These are phyloP conservation scores for Rubroboletus pulcherrimus DNA, from an alignment of 768 basidiomycete species.

Conservation along the genomic window DNA sequence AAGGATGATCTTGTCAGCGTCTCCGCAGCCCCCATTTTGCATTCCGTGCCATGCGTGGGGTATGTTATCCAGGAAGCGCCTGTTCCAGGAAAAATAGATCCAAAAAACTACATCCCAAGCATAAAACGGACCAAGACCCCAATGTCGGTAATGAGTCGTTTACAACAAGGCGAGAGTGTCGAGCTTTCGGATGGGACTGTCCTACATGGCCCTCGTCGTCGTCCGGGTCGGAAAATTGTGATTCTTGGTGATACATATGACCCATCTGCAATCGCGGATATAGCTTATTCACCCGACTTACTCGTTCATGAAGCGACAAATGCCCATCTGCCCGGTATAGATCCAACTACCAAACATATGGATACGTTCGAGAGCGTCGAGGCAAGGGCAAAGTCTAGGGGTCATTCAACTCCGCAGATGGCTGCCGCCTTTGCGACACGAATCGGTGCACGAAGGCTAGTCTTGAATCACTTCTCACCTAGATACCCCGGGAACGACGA, in stretches of 20 bases:
- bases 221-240: conserved; percentile 70
- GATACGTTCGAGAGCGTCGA: conserved; percentile 66
- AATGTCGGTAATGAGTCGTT: conserved; percentile 59
- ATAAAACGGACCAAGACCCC: conserved; percentile 68
- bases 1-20: conserved; percentile 54
- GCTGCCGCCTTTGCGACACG: conserved; percentile 75
- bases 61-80: conserved; percentile 70
- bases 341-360: conserved; percentile 50
- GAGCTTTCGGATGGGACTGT: conserved; percentile 68
- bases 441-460: conserved; percentile 56
- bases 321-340: conserved; percentile 68
- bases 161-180: conserved; percentile 64
- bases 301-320: conserved; percentile 91
- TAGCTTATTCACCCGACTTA: conserved; percentile 66
- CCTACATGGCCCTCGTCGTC: conserved; percentile 60
- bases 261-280: conserved; percentile 57
- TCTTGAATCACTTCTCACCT: conserved; percentile 84
- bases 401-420: conserved; percentile 91
- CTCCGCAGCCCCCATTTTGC: conserved; percentile 72
- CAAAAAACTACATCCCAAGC: conserved; percentile 60
- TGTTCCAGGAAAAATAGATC: conserved; percentile 74
- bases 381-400: conserved; percentile 63
- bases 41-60: conserved; percentile 80
- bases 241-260: conserved; percentile 86
- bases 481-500: conserved; percentile 71